phyloP scores from a whole-genome alignment of 1,139 yeast genomes.

The Candida buenavistaensis region DNA sequence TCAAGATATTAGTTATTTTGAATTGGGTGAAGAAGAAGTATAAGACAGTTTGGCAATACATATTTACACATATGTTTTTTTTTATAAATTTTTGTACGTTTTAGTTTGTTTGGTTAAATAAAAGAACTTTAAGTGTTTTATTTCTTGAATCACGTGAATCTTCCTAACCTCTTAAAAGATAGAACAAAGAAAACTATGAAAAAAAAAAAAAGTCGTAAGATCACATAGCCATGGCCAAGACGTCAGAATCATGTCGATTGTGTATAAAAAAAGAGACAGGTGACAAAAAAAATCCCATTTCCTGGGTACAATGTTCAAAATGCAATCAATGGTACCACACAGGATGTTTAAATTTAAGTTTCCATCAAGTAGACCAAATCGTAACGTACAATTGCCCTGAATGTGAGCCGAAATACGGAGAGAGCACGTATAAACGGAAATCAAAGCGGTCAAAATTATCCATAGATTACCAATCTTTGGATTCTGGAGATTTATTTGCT shows the following conservation, averaged over 20 bases:
- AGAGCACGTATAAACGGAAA: slow-evolving; percentile 52
- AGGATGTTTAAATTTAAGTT: slow-evolving; percentile 45
- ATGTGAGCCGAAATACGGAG: slow-evolving; percentile 51
- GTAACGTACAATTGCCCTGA: slow-evolving; percentile 54
- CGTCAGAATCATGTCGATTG: slow-evolving; percentile 19
- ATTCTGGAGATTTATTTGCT: slow-evolving; percentile 69
- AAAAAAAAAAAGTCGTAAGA: background rate
- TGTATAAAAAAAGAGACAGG: slow-evolving; percentile 18
- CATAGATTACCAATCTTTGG: slow-evolving; percentile 78
- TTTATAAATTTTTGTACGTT: slow-evolving; percentile 1
- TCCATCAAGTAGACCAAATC: slow-evolving; percentile 38
- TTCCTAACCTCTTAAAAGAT: background rate
- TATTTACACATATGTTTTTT: background rate
- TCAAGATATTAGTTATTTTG: slow-evolving; percentile 80
- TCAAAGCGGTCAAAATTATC: slow-evolving; percentile 54
- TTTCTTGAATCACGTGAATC: background rate
- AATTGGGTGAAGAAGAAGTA: slow-evolving; percentile 50
- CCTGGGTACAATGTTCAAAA: slow-evolving; percentile 64
- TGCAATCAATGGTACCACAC: slow-evolving; percentile 67
- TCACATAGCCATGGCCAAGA: slow-evolving; percentile 13
- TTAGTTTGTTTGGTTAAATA: background rate
- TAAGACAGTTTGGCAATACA: background rate
- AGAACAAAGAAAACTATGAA: background rate
- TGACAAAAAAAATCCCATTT: slow-evolving; percentile 7
- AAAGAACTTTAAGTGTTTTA: background rate